Evolutionary conservation across 2,329 filamentous ascomycete species (phyloP), one percentile per base, ranked within the genome.

Genomic region (Colletotrichum siamense): DNA sequence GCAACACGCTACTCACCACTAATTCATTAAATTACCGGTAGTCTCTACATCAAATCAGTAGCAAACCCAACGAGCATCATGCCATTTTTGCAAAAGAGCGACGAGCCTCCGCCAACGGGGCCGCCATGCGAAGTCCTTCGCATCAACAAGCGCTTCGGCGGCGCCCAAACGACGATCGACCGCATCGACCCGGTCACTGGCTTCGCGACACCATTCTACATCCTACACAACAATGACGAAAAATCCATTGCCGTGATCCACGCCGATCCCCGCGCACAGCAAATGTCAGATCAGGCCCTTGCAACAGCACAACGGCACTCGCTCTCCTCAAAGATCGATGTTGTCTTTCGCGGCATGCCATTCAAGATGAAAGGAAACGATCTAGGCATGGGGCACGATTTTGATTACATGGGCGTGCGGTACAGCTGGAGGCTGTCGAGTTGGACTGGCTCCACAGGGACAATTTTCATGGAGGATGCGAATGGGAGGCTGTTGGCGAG

Each of bases 111-210:
- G 34, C 36, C 24, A 0, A 32, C 30, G 0, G 28, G 34, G 3
- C 24, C 63, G 4, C 72, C 61, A 12, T 74, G 66, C 67, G 61
- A 74, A 15, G 44, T 74, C 18, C 61, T 75, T 3, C 72, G 68
- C 12, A 24, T 59, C 8, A 69, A 39, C 22, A 49, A 74, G 24
- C 72, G 85, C 78, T 64, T 79, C 24, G 49, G 30, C 26, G 69
- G 69, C 39, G 59, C 73, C 12, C 73, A 76, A 34, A 68, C 59
- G 28, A 76, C 73, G 18, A 57, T 77, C 49, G 75, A 77, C 68
- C 57, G 72, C n/a, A n/a, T 69, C 30, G 69, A 75, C 24, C 72
- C 15, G 10, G 26, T 15, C 16, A 77, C 69, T 18, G 73, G 69
- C 13, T 16, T 30, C 13, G 44, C 57, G 13, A 72, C 36, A n/a